Conservation (phyloP, 306 rosid genomes). For the cucumber (Cucumis sativus) region Cucumber_9930_V3 NC_026655.2:21666501-21667000, state of each 20-base stretch:
- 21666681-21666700: background rate
- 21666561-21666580: background rate
- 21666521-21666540: background rate
- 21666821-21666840: constrained; percentile 34
- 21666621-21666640: background rate
- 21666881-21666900: constrained; percentile 22
- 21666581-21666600: background rate
- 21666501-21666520: background rate
- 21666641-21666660: background rate
- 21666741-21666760: background rate
- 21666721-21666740: background rate
- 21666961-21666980: constrained; percentile 32
- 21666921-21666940: constrained; percentile 11
- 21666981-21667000: constrained; percentile 9
- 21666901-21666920: background rate
- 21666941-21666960: constrained; percentile 13
- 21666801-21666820: constrained; percentile 36
- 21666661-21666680: background rate
- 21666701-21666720: background rate
- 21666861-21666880: constrained; percentile 48
- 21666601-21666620: background rate
- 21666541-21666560: background rate
- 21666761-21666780: constrained; percentile 62
- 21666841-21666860: constrained; percentile 38
- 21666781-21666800: constrained; percentile 63